Base-by-base conservation (phyloP, 805 yeast species). In the Novakomyces olei region DNA sequence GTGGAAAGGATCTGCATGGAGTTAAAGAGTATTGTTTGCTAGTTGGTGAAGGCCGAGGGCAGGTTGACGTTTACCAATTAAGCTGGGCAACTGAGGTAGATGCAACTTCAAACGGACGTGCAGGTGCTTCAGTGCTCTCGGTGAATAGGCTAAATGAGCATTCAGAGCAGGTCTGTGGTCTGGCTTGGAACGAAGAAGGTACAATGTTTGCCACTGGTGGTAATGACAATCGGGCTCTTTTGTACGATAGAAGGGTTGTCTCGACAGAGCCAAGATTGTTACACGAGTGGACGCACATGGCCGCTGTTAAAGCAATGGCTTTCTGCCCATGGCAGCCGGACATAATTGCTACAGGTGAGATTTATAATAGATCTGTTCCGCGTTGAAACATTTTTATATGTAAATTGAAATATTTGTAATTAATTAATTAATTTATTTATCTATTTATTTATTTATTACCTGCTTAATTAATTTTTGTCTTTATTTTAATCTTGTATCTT, bases 161-260 rank as follows among this genome's bases (percentile, higher is more conserved):
- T 17, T 23, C 19, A 17, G 32, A 29, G 15, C 32, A 29, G 24
- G 74, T 85, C 19, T 85, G 96, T 57, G 96, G 96, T 1, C 58
- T 85, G 26, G 74, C 73, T 42, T 85, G 92, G 69, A 65, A 83
- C 36, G 41, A 55, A 7, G 95, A 85, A 49, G 94, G 95, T 2
- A 56, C 65, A 40, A 88, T 78, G 46, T 61, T 85, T 36, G 92
- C 91, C 0, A 68, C 80, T 3, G 96, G 96, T 7, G 93, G 95
- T 20, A 88, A 88, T 48, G 98, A 88, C 50, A 85, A 88, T 47
- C 55, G 81, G 6, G 92, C 88, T 5, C 74, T 78, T 48, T 72
- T 85, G 30, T 85, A 96, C 95, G 96, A 85, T 50, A n/a, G n/a
- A n/a, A n/a, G n/a, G n/a, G n/a, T n/a, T n/a, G 72, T 75, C 2